Evolutionary conservation across 2,329 filamentous ascomycete species (phyloP), one percentile per base, ranked within the genome.

Genomic region (Pyricularia pennisetigena): DNA sequence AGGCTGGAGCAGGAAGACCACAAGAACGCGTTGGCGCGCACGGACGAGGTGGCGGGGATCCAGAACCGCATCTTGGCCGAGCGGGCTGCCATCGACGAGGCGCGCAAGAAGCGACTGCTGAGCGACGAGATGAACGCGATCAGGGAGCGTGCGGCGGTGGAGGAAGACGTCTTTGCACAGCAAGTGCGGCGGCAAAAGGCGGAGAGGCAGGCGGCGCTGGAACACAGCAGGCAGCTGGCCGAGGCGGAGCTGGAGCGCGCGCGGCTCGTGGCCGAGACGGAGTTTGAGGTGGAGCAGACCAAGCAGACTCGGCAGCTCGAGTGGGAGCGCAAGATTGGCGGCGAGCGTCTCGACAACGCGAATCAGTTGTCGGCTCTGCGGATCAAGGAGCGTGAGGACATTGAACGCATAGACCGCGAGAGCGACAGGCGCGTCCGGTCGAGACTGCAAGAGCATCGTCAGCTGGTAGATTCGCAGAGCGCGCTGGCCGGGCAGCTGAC

Each of bases 81-180:
- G 65, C 82, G 82, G 66, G 79, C 82, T 0, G 81, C 84, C 69
- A 78, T 86, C 29, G 85, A 87, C 68, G 83, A 85, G 68, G 77
- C 79, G 12, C 81, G 83, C 8, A 81, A 80, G 26, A 79, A 79
- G 23, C 80, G 80, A n/a, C 74, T 80, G 16, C 83, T 81, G 63
- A 75, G 72, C 35, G 79, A 83, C 29, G 83, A 86, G 49, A 71
- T 86, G 0, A 72, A 74, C 0, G 78, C 79, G 2, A 72, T 84
- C 5, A 78, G 77, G 20, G 79, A 81, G 63, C 80, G 81, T 14
- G 82, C 82, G 1, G 79, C 79, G 14, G 76, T 82, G 0, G 83
- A 86, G 67, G 82, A 86, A 41, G 74, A 78, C 12, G 71, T 77
- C 0, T 81, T 81, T 69, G 75, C 78, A 6, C 74, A 73, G 10